Evolutionary conservation across 345 rosid species (phyloP).

Genomic region (Clausena lansium): DNA sequence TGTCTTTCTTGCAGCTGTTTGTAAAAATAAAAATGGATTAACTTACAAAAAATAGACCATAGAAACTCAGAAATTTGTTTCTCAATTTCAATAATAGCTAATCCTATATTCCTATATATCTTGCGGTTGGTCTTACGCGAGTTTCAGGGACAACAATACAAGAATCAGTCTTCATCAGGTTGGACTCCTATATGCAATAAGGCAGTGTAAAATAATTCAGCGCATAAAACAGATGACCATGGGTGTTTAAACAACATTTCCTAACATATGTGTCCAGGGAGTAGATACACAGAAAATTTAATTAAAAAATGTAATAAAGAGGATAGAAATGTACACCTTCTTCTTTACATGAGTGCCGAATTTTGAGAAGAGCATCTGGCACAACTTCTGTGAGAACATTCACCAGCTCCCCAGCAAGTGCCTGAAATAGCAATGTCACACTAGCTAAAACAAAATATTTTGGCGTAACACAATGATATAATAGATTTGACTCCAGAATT

Average conservation of each 20-base stretch:
- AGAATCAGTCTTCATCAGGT: slow-evolving; percentile 62
- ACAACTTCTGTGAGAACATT: slow-evolving; percentile 90
- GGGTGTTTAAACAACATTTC: neutral
- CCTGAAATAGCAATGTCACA: slow-evolving; percentile 38
- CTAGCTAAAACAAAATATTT: neutral
- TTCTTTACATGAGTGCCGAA: slow-evolving; percentile 97
- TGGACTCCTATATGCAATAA: slow-evolving; percentile 63
- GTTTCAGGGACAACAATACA: neutral
- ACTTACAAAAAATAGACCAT: neutral
- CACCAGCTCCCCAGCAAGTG: slow-evolving; percentile 92
- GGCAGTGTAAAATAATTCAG: neutral
- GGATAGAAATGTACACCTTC: slow-evolving; percentile 45
- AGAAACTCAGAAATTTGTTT: neutral
- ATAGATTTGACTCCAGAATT: neutral
- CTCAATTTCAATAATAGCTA: slow-evolving; percentile 1
- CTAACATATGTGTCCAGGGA: neutral
- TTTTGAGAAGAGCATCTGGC: slow-evolving; percentile 74
- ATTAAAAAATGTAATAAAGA: too few species aligned
- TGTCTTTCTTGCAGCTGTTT: neutral
- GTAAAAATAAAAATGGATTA: neutral
- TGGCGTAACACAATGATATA: neutral
- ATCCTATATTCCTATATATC: neutral
- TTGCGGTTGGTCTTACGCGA: neutral
- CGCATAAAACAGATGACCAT: neutral
- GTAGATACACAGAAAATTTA: neutral